Conservation (phyloP, 78 protist genomes). For the Blattamonas nauphoetae region DNA sequence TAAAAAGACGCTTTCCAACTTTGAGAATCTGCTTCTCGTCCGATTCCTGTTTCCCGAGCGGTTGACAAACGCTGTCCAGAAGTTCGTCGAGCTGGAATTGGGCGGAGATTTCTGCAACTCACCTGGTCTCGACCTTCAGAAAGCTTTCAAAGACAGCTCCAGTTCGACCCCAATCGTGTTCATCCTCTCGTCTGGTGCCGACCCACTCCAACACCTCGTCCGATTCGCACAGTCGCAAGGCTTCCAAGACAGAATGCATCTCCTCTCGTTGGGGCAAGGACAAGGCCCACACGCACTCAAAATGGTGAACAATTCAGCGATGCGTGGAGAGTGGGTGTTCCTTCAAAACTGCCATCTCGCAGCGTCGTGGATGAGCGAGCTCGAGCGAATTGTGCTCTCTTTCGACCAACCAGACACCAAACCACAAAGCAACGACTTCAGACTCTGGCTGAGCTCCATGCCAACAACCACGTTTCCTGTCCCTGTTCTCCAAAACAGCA, state of each 20-base stretch:
- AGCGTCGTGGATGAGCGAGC: slow-evolving; percentile 65
- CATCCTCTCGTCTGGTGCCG: slow-evolving; percentile 68
- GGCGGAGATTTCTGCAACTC: slow-evolving; percentile 8
- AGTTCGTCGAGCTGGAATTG: neutral
- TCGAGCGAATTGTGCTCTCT: slow-evolving; percentile 28
- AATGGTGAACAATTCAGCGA: slow-evolving; percentile 17
- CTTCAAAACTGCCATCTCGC: slow-evolving; percentile 74
- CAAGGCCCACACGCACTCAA: slow-evolving; percentile 46
- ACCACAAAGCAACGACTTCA: slow-evolving; percentile 31
- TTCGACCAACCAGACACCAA: neutral
- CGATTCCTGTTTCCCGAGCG: neutral
- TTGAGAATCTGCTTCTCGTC: neutral
- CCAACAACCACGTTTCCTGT: slow-evolving; percentile 63
- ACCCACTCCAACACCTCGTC: slow-evolving; percentile 42
- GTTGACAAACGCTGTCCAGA: neutral
- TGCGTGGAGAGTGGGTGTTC: slow-evolving; percentile 46
- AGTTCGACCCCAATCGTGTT: slow-evolving; percentile 57
- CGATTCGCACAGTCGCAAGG: slow-evolving; percentile 22
- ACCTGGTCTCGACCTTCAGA: slow-evolving; percentile 10
- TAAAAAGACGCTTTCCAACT: neutral
- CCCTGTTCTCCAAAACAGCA: slow-evolving; percentile 56
- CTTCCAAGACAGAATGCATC: neutral
- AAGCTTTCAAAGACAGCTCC: slow-evolving; percentile 24
- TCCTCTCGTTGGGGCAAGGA: slow-evolving; percentile 48
- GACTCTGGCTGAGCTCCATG: slow-evolving; percentile 65